Evolutionary conservation across 805 yeast species (phyloP), one percentile per base, ranked within the genome.

Genomic region (Cyberlindnera mycetangii): DNA sequence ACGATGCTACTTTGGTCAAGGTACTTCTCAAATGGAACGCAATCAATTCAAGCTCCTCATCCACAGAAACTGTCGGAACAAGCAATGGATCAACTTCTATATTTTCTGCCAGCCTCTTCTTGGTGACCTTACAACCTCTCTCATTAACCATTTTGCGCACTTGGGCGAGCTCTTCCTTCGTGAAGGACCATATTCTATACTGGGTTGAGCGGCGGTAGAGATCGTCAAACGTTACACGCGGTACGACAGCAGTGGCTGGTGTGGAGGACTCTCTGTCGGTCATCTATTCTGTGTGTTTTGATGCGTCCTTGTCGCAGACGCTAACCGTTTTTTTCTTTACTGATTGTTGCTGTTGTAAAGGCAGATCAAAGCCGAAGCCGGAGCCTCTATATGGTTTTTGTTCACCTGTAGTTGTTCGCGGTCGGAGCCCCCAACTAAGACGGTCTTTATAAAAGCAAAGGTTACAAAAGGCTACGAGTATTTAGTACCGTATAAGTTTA

Each of bases 201-300:
- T 92, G 99, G 1, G 93, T 76, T 4, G 96, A 86, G 25, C 89
- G 75, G 35, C 98, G 76, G 64, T 88, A 92, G 32, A 93, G 68
- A 51, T 93, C 99, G 62, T 93, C 97, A 55, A 80, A 85, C 1
- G 89, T 69, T 7, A 85, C 73, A 42, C 73, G 63, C 35, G 61
- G 49, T 51, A 53, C 42, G 46, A 41, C 47, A 19, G 31, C 11
- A 15, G 14, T n/a, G n/a, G 32, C 12, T 24, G 41, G 16, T 12
- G 21, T 9, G 19, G 21, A 18, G 15, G 28, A 9, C 11, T 36
- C 28, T 31, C 38, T 24, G n/a, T 21, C 27, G 8, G 41, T 16
- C 27, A 24, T 32, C 11, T 25, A 10, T 17, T 34, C 20, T 30
- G 25, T 19, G 27, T 25, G 8, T 34, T 28, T 12, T 11, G 9